Conservation (phyloP, 2,329 filamentous ascomycete genomes). For the Corinectria fuckeliana region DNA sequence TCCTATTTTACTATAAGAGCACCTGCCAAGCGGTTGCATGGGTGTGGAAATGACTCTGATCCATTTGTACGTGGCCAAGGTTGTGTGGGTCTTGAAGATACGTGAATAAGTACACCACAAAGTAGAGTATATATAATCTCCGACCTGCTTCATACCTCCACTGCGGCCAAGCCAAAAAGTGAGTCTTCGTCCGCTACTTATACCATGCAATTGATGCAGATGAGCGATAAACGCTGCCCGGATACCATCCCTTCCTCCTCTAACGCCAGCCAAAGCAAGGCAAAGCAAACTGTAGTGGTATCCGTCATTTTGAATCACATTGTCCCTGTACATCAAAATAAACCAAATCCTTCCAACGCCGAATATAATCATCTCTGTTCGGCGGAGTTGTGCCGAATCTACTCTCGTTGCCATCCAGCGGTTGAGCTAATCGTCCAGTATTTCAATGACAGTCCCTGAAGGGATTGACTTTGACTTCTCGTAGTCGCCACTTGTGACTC, state of each 20-base stretch:
- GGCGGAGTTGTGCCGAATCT: neutral
- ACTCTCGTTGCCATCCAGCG: neutral
- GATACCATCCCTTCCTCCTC: neutral
- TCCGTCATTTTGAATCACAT: conserved; percentile 24
- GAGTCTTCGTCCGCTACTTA: neutral
- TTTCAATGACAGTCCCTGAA: conserved; percentile 36
- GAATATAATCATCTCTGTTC: neutral
- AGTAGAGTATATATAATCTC: too few relatives aligned
- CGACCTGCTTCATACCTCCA: neutral
- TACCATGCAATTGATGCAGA: conserved; percentile 6
- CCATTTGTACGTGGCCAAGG: neutral
- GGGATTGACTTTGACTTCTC: conserved; percentile 17
- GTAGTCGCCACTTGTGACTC: conserved; percentile 2
- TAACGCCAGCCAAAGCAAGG: conserved; percentile 23
- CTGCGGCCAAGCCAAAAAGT: neutral
- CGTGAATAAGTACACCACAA: too few relatives aligned
- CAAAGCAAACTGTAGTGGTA: conserved; percentile 25
- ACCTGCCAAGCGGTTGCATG: neutral
- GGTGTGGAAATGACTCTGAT: too few relatives aligned
- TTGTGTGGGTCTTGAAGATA: neutral
- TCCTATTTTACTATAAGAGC: neutral
- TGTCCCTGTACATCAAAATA: conserved; percentile 16
- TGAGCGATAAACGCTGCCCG: neutral
- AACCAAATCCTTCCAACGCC: conserved; percentile 25
- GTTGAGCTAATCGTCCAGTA: conserved; percentile 32